These are phyloP conservation scores for Lentinula guzmanii DNA, from an alignment of 768 basidiomycete genomes.

Conservation along the genomic window DNA sequence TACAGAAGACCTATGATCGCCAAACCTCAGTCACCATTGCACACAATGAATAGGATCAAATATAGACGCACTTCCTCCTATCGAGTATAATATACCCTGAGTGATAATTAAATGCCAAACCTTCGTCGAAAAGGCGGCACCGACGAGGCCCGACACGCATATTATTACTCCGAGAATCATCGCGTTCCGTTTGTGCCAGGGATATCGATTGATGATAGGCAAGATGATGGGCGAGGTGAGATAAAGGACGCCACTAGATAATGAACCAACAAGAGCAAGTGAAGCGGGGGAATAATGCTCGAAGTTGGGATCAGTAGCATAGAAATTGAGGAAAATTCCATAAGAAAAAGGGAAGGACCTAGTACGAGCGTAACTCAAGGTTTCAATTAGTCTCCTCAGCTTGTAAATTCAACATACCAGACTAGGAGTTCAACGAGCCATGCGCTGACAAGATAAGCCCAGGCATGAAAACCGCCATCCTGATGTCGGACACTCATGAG, in stretches of 20 bases:
- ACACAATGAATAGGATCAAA: not conserved
- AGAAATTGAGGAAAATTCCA: constrained; percentile 21
- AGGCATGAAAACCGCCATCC: constrained; percentile 11
- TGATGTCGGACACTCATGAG: not conserved
- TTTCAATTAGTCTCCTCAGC: not conserved
- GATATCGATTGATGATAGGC: constrained; percentile 18
- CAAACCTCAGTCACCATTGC: not conserved
- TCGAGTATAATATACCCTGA: constrained; percentile 21
- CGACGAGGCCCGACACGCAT: constrained; percentile 20
- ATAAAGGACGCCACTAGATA: constrained; percentile 22
- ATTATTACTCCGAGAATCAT: constrained; percentile 17
- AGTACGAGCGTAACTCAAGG: not conserved
- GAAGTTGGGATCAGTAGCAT: constrained; percentile 16
- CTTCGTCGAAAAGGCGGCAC: constrained; percentile 17
- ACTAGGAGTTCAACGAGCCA: constrained; percentile 20
- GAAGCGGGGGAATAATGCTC: constrained; percentile 11
- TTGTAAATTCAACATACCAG: constrained; percentile 12
- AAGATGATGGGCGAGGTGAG: constrained; percentile 16
- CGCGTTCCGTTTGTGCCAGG: constrained; percentile 12
- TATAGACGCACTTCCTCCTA: constrained; percentile 16
- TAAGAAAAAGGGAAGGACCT: constrained; percentile 23
- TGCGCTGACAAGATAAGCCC: constrained; percentile 15
- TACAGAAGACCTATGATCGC: constrained; percentile 4
- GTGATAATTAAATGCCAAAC: constrained; percentile 13
- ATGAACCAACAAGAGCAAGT: constrained; percentile 21